Evolutionary conservation across 2,329 filamentous ascomycete genomes (phyloP), one percentile per base, ranked within the genome.

Genomic region (Ophiocordyceps polyrhachis-furcata): DNA sequence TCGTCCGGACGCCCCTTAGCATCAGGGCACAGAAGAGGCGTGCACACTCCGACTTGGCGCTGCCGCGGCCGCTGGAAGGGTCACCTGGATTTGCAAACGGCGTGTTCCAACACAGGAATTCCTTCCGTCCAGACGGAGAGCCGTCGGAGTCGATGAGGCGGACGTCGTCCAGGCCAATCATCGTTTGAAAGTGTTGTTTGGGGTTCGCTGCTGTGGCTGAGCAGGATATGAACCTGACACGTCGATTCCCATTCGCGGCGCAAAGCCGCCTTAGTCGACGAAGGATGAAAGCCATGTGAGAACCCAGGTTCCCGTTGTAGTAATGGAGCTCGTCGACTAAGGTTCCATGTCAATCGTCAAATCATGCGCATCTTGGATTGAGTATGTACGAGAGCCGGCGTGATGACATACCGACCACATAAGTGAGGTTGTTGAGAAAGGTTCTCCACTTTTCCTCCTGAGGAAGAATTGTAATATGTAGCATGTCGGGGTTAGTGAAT

Each of bases 401-500:
- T n/a, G 13, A 37, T 37, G 32, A 59, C 67, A 50, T 55, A 70
- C 69, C 68, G 8, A 98, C 91, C 1, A 98, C 88, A 55, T 83
- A 95, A 50, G 81, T 83, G 14, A 98, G 64, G 51, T 94, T 87
- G 58, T 85, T 76, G n/a, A 98, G 61, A 52, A 94, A 96, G 0
- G 74, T 76, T 42, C 88, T 74, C 91, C 91, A 98, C 28, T 74
- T 74, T 49, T 86, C 81, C 63, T 98, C 91, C 55, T 95, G 84
- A 0, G 91, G 89, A 4, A 98, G 63, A 23, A 98, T 93, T 0
- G 86, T 93, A 31, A 95, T 76, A 53, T 98, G 91, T 32, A 98
- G 70, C 88, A 96, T 98, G 55, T 98, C 91, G 0, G 91, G 91
- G 53, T 98, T 98, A 0, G 91, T 98, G 56, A 98, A 95, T 43